Evolutionary conservation across 2,329 filamentous ascomycete genomes (phyloP).

Genomic region (Aspergillus costaricaensis): DNA sequence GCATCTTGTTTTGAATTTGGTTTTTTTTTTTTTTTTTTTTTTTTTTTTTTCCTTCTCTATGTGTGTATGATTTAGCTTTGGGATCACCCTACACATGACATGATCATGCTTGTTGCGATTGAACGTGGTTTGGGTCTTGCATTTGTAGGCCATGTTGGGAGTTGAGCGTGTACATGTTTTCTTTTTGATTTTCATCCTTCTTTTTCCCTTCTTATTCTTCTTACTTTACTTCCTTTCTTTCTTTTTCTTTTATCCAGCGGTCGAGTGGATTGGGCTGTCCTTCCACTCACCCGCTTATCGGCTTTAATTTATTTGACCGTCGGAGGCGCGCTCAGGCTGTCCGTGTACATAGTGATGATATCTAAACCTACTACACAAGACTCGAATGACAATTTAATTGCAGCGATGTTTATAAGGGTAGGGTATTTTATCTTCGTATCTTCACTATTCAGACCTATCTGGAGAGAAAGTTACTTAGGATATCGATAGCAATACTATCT

Average conservation of each 20-base stretch:
- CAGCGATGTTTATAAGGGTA: background rate
- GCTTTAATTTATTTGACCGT: background rate
- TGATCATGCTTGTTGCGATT: background rate
- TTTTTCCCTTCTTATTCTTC: background rate
- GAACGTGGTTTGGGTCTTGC: background rate
- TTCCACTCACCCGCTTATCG: slow-evolving; percentile 2
- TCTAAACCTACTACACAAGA: background rate
- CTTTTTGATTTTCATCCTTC: background rate
- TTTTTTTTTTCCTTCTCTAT: background rate
- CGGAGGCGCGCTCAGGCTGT: background rate
- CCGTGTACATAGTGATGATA: background rate
- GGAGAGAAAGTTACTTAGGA: background rate
- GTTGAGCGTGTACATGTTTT: slow-evolving; percentile 1
- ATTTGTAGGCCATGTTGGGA: background rate
- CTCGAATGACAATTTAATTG: background rate
- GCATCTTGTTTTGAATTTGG: background rate
- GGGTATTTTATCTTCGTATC: background rate
- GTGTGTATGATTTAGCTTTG: background rate
- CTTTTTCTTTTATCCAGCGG: background rate
- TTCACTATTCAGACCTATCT: background rate
- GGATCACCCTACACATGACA: background rate
- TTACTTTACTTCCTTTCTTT: background rate
- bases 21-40: background rate
- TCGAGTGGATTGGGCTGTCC: background rate
- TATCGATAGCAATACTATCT: too few relatives aligned